These are phyloP conservation scores for Plantago elongata DNA, from an alignment of 257 asterid genomes.

Conservation along the genomic window DNA sequence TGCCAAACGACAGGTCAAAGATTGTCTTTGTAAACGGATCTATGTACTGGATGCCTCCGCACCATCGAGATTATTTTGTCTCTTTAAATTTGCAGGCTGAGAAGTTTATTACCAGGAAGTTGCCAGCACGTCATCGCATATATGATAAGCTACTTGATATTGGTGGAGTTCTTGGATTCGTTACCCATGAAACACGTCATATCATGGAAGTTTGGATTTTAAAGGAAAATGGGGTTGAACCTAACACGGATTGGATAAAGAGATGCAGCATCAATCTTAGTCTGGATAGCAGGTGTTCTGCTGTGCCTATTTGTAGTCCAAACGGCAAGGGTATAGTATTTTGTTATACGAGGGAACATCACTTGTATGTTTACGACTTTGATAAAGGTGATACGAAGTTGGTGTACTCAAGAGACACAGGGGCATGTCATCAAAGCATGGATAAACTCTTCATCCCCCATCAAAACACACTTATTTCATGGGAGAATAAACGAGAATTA, in stretches of 20 bases:
- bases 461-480: neutral
- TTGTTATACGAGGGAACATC: neutral
- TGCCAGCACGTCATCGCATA: slow-evolving; percentile 15
- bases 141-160: slow-evolving; percentile 25
- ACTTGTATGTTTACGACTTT: slow-evolving; percentile 22
- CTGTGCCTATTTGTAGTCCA: slow-evolving; percentile 24
- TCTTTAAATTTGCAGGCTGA: slow-evolving; percentile 17
- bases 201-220: slow-evolving; percentile 33
- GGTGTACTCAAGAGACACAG: slow-evolving; percentile 12
- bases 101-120: slow-evolving; percentile 22
- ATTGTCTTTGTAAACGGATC: neutral
- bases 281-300: neutral
- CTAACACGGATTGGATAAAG: slow-evolving; percentile 24
- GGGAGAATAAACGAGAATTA: neutral
- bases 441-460: neutral
- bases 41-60: slow-evolving; percentile 6
- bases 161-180: slow-evolving; percentile 35
- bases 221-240: neutral
- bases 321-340: slow-evolving; percentile 25
- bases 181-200: slow-evolving; percentile 16
- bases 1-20: neutral
- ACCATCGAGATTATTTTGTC: slow-evolving; percentile 2
- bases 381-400: slow-evolving; percentile 24
- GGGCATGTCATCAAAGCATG: slow-evolving; percentile 6
- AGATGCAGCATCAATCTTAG: slow-evolving; percentile 20